These are phyloP conservation scores for Larix sibirica DNA, from an alignment of 83 land plant species.

Conservation along the genomic window DNA sequence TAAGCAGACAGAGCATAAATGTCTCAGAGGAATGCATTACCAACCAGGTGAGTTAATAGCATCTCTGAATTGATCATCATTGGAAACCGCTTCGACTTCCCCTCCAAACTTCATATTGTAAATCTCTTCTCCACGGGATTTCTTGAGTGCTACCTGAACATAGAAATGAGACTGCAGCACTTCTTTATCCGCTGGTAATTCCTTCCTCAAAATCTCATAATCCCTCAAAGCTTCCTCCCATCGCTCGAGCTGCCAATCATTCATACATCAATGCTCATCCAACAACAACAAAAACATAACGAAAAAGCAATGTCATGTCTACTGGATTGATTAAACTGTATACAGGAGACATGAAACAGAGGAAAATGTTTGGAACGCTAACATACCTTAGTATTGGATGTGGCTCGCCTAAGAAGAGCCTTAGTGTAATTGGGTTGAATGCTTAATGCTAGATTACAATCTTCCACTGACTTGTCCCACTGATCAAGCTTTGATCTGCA, in stretches of 20 bases:
- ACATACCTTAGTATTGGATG: conserved; percentile 63
- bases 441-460: conserved; percentile 80
- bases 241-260: conserved; percentile 64
- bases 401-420: conserved; percentile 90
- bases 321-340: neutral
- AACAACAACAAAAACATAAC: neutral
- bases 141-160: conserved; percentile 81
- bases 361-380: neutral
- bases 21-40: neutral
- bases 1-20: neutral
- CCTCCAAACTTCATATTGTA: conserved; percentile 76
- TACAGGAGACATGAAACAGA: neutral
- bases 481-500: conserved; percentile 78
- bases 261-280: neutral
- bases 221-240: conserved; percentile 88
- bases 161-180: conserved; percentile 75
- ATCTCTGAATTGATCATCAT: conserved; percentile 68
- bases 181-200: conserved; percentile 74
- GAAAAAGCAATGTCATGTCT: neutral
- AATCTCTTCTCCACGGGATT: conserved; percentile 79
- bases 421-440: conserved; percentile 82
- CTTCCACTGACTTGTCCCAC: conserved; percentile 85
- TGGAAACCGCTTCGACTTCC: conserved; percentile 73
- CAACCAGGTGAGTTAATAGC: conserved; percentile 73
- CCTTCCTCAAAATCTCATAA: conserved; percentile 68